phyloP scores from a whole-genome alignment of 2,329 filamentous ascomycete genomes.

The Monilinia aucupariae region DNA sequence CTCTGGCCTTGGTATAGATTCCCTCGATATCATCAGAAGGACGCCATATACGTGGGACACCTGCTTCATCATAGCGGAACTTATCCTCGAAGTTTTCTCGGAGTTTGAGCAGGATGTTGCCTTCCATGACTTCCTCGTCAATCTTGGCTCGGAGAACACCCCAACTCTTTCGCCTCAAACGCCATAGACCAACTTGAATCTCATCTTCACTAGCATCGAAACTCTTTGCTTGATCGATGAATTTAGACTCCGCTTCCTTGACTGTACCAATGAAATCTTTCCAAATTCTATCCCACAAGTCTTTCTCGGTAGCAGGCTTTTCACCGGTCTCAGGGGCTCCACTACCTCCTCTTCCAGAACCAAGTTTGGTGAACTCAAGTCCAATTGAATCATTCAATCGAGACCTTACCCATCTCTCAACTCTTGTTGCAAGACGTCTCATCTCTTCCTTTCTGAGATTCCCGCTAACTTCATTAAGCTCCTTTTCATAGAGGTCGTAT shows the following conservation, averaged over 20 bases:
- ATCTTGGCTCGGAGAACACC: conserved; percentile 82
- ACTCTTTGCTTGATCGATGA: conserved; percentile 82
- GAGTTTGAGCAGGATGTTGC: conserved; percentile 89
- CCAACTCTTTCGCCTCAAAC: conserved; percentile 91
- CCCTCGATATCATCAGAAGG: conserved; percentile 97
- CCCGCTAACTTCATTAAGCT: conserved; percentile 81
- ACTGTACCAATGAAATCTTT: conserved; percentile 76
- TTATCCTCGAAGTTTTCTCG: conserved; percentile 99
- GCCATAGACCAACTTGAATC: conserved; percentile 88
- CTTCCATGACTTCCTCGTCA: conserved; percentile 97
- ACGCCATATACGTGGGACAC: conserved; percentile 93
- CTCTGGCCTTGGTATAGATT: conserved; percentile 83
- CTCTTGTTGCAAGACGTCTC: conserved; percentile 80
- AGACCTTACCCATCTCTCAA: conserved; percentile 90
- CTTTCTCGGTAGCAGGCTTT: conserved; percentile 68
- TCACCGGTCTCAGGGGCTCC: conserved; percentile 75
- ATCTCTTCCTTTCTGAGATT: conserved; percentile 91
- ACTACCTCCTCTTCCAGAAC: conserved; percentile 76
- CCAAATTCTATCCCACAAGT: conserved; percentile 97
- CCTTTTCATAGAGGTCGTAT: conserved; percentile 75
- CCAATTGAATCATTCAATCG: conserved; percentile 82
- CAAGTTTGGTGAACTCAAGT: conserved; percentile 92
- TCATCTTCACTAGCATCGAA: conserved; percentile 90
- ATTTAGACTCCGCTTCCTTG: conserved; percentile 76
- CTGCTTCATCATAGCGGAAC: conserved; percentile 93